Base-by-base conservation (phyloP, 306 rosid genomes). In the Castanea crenata region DNA sequence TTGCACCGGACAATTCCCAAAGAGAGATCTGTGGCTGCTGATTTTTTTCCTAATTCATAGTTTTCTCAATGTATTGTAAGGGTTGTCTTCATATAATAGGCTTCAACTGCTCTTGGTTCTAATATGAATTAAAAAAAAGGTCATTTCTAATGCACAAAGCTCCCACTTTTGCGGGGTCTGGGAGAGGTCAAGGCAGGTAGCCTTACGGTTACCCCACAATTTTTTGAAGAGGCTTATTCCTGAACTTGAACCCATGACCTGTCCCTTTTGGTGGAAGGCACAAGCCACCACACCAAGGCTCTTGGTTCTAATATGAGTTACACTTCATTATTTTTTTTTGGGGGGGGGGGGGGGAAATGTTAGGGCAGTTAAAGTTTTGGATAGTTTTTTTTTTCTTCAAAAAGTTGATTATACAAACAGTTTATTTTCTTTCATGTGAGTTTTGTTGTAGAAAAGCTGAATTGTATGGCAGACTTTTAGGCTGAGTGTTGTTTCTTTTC, bases 401-500 rank as follows among this genome's bases (percentile, higher is more conserved):
- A 63, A 25, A 27, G 18, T 4, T 21, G 13, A 18, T 5, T 25
- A 25, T 14, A 63, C 31, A 5, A 29, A 29, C 9, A 13, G n/a
- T 29, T 25, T 62, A 63, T 27, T 27, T 27, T 29, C 4, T 67
- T 67, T 35, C 14, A 18, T 35, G 52, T 5, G 52, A 67, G 52
- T 35, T 67, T 18, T 5, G 27, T 27, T 34, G 21, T 67, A 41
- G 16, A 34, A 35, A 67, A 67, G 27, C 38, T 67, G 14, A 67
- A 3, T 52, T 78, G 71, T 71, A 20, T 13, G 49, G 72, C 49
- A 14, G 34, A 58, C 35, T 63, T 34, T 75, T 71, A 67, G 69
- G 70, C 59, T 78, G 55, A 38, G 75, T 79, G 9, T 69, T 52
- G 18, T 55, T 78, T 77, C 2, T 78, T 61, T 61, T 56, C 54